Base-by-base conservation (phyloP, 2,329 filamentous ascomycete genomes). In the Sclerotiophoma versabilis region DNA sequence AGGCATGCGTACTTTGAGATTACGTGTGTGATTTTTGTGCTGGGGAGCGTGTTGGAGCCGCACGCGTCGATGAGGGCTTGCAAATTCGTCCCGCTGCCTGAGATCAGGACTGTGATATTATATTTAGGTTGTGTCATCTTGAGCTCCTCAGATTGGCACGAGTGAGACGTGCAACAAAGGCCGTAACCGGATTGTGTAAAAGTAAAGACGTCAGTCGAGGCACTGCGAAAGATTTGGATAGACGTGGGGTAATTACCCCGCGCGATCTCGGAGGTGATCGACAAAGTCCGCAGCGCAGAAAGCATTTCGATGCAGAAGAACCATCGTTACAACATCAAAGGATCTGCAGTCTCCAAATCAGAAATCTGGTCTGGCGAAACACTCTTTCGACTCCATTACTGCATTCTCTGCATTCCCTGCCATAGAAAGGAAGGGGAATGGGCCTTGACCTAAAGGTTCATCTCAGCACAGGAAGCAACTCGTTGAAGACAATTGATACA, bases 41-140 rank as follows among this genome's bases (percentile, higher is more conserved):
- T 76, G 33, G 83, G 79, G 25, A 85, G 79, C 20, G 75, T 65
- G 26, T 75, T 72, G 23, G 79, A 72, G 43, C 77, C 76, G 74
- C 79, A 78, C 54, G 83, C 83, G 72, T 88, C 84, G 67, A 89
- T 87, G 46, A 96, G 81, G 52, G 90, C 90, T 79, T 93, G 89
- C 17, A 93, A 85, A 72, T 93, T 93, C 32, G 87, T 87, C 64
- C 91, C 91, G 62, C 83, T 87, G 74, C 90, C 73, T 32, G 74
- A 76, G 29, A 76, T 74, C 15, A 91, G 84, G 63, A 91, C 85
- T 46, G 87, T 82, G 64, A 90, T 81, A 51, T 83, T 84, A 65
- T 77, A 70, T 34, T 72, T 48, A 23, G 19, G 19, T 5, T 60
- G 48, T 36, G 69, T 15, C 69, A 71, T 71, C 6, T 3, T 33